Evolutionary conservation across 345 rosid genomes (phyloP), one percentile per base, ranked within the genome.

Genomic region (Lagerstroemia speciosa): DNA sequence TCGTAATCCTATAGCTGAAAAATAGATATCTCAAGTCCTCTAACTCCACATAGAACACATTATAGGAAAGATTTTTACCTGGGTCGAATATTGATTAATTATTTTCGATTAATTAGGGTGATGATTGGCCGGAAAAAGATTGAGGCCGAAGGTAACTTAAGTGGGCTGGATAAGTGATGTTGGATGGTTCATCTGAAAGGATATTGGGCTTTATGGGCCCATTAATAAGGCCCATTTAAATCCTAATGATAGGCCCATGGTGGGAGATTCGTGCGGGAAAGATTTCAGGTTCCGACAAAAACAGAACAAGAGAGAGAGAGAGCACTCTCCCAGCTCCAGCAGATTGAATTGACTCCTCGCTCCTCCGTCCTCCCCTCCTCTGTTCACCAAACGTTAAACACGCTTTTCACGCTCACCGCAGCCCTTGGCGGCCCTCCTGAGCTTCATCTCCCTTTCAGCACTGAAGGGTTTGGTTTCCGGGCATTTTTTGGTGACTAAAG

Each of bases 401-500:
- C 4, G 60, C 30, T 24, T n/a, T 24, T n/a, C 60, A 24, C 11
- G 60, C 63, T 27, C 32, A 30, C 32, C 14, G 19, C 63, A 58
- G 14, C 12, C 8, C 34, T 26, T 10, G 17, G 27, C 19, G 19
- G 12, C 29, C 33, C 34, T n/a, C 29, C 11, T 58, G 63, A n/a
- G 63, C 63, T 53, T 53, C 29, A 20, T 22, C 60, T 53, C 30
- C 29, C 29, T 24, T 24, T 53, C 60, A 30, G 4, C 29, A 26
- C 31, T 62, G 37, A 41, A 19, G 0, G 55, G 9, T 48, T 46
- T n/a, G n/a, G n/a, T 8, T 36, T 37, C 27, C 8, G 3, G n/a
- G 31, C 67, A 64, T 33, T 34, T n/a, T 64, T 36, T 5, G 67
- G 29, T 34, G 67, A n/a, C 48, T 22, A 30, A n/a, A 64, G 40